Conservation (phyloP, 805 yeast species). For the Vanderwaltozyma yarrowii region DNA sequence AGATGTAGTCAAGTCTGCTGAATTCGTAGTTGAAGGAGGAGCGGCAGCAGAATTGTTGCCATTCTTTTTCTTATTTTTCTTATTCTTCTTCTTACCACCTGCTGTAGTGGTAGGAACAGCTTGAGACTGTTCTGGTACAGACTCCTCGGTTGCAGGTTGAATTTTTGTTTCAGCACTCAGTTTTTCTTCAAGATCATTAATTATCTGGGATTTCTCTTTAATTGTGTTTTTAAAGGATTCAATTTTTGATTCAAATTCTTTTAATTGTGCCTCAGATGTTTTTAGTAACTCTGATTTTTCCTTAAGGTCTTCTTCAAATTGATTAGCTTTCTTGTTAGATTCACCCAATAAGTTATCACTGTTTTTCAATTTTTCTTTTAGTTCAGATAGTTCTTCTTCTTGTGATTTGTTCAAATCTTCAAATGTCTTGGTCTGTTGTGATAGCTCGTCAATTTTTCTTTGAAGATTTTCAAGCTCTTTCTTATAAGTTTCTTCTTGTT, state of each 20-base stretch:
- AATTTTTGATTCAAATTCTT: background rate
- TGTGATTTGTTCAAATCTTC: too few relatives aligned
- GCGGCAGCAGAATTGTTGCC: slow-evolving; percentile 1
- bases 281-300: background rate
- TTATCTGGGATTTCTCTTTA: background rate
- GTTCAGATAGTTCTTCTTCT: too few relatives aligned
- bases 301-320: slow-evolving; percentile 9
- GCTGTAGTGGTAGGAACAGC: background rate
- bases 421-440: too few relatives aligned
- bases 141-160: too few relatives aligned
- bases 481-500: too few relatives aligned
- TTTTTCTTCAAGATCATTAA: background rate
- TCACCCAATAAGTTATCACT: too few relatives aligned
- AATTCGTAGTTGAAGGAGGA: background rate
- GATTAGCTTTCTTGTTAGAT: too few relatives aligned
- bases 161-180: background rate
- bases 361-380: too few relatives aligned
- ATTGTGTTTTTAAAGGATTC: background rate
- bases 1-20: background rate
- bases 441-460: too few relatives aligned
- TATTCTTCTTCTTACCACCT: slow-evolving; percentile 3
- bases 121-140: too few relatives aligned
- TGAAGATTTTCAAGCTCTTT: too few relatives aligned
- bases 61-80: slow-evolving; percentile 19
- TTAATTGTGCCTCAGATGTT: background rate